Conservation (phyloP, 768 basidiomycete species). For the Lactarius indigo region DNA sequence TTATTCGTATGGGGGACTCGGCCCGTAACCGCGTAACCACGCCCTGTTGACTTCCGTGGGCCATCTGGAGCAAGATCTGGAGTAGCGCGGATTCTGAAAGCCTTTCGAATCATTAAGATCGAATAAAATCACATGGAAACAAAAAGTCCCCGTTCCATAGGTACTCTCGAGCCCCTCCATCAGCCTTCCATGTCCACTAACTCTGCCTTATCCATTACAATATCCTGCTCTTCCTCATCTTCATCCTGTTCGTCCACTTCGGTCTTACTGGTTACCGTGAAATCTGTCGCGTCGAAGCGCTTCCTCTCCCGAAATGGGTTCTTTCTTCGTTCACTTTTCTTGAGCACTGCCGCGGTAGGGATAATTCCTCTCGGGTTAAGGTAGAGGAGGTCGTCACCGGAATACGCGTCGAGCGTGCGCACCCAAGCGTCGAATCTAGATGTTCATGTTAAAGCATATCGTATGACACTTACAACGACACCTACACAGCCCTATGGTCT, state of each 20-base stretch:
- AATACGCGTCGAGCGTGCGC: constrained; percentile 67
- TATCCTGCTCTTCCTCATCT: constrained; percentile 42
- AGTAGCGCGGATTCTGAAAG: background rate
- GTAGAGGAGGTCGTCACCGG: constrained; percentile 74
- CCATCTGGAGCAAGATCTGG: too few relatives aligned
- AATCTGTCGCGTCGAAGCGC: constrained; percentile 59
- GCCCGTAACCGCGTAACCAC: too few relatives aligned
- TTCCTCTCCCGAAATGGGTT: constrained; percentile 68
- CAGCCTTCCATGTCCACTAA: constrained; percentile 45
- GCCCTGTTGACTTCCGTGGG: too few relatives aligned
- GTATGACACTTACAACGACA: constrained; percentile 20
- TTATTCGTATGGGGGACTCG: too few relatives aligned
- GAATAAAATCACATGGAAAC: background rate
- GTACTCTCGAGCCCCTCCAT: constrained; percentile 11
- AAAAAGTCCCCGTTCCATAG: constrained; percentile 5
- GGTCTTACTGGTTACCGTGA: constrained; percentile 25
- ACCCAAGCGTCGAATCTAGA: constrained; percentile 83
- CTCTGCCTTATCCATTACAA: constrained; percentile 34
- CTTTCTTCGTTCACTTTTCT: constrained; percentile 50
- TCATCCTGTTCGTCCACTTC: constrained; percentile 37
- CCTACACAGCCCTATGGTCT: constrained; percentile 71
- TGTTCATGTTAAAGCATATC: background rate
- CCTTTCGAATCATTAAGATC: background rate
- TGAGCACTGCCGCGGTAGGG: constrained; percentile 64
- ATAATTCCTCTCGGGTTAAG: constrained; percentile 76